A percentile compares a stretch with the other conserved stretches of the same genome.
These are phyloP conservation scores for Phytopythium chamaehyphon DNA, from an alignment of 352 stramenopile genomes.

Conservation along the genomic window DNA sequence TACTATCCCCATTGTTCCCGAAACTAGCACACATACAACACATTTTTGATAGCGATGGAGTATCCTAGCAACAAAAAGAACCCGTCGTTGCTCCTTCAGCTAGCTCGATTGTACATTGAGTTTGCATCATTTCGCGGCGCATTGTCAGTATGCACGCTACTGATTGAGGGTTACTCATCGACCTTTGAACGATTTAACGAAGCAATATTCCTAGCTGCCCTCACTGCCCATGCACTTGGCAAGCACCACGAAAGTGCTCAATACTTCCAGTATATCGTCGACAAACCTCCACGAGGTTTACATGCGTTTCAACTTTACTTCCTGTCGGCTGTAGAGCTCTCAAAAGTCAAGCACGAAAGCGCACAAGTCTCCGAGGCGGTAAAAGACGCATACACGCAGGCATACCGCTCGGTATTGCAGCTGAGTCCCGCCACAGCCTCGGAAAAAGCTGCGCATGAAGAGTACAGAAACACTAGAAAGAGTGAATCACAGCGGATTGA, in stretches of 20 bases:
- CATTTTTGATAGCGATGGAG: constrained; percentile 79
- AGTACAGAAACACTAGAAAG: constrained; percentile 65
- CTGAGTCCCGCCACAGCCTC: constrained; percentile 39
- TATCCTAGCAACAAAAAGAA: constrained; percentile 66
- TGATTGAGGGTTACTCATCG: constrained; percentile 55
- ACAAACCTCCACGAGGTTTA: constrained; percentile 48
- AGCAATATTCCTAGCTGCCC: constrained; percentile 60
- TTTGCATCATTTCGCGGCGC: constrained; percentile 54
- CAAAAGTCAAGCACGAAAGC: constrained; percentile 15
- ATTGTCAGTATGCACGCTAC: constrained; percentile 58
- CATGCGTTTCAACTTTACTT: constrained; percentile 52
- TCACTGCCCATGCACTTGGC: constrained; percentile 44
- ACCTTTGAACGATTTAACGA: constrained; percentile 31
- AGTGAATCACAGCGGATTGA: constrained; percentile 53
- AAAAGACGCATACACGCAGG: constrained; percentile 44
- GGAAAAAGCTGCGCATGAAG: constrained; percentile 47
- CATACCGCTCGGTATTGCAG: constrained; percentile 51
- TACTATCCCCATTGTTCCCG: neutral
- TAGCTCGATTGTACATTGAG: constrained; percentile 68
- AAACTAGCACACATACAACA: constrained; percentile 57
- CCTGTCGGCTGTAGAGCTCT: constrained; percentile 48
- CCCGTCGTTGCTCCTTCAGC: constrained; percentile 41
- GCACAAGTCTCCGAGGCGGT: constrained; percentile 33
- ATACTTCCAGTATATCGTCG: constrained; percentile 68
- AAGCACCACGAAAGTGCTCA: constrained; percentile 62